phyloP scores from a whole-genome alignment of 2,329 filamentous ascomycete genomes.

The Chaetoscypha palmicola region DNA sequence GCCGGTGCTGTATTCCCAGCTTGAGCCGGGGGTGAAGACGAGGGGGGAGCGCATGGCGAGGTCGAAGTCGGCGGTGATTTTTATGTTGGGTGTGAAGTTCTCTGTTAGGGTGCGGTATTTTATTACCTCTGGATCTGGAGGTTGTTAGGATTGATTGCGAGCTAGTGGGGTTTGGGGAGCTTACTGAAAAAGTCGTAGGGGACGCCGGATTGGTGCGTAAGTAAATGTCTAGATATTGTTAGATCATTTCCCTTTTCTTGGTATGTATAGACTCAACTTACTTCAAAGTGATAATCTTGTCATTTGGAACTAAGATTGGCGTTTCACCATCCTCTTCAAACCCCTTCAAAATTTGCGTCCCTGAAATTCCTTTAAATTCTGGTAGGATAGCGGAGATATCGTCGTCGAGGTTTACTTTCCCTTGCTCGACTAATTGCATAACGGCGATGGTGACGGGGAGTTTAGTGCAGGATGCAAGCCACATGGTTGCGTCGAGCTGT shows the following conservation, averaged over 20 bases:
- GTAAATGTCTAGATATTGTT: slow-evolving; percentile 19
- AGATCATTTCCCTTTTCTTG: neutral
- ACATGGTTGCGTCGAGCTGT: slow-evolving; percentile 54
- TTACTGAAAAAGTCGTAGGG: slow-evolving; percentile 23
- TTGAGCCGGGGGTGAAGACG: slow-evolving; percentile 55
- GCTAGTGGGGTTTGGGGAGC: neutral
- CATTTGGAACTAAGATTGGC: slow-evolving; percentile 17
- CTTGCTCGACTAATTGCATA: slow-evolving; percentile 52
- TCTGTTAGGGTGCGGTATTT: slow-evolving; percentile 9
- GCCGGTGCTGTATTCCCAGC: slow-evolving; percentile 50
- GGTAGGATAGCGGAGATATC: slow-evolving; percentile 23
- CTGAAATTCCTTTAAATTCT: slow-evolving; percentile 26
- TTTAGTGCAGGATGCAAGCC: slow-evolving; percentile 53
- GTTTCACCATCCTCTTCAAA: slow-evolving; percentile 19
- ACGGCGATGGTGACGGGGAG: slow-evolving; percentile 44
- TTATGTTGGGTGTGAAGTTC: neutral
- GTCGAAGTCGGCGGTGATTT: neutral
- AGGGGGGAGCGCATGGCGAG: slow-evolving; percentile 36
- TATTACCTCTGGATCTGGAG: slow-evolving; percentile 10
- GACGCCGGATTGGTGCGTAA: slow-evolving; percentile 26
- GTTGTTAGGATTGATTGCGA: neutral
- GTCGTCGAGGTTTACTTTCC: slow-evolving; percentile 42
- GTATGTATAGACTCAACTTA: slow-evolving; percentile 10
- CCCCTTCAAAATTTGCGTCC: slow-evolving; percentile 23
- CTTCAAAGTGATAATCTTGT: slow-evolving; percentile 27